Percentiles rank a stretch among this genome's conserved stretches.
phyloP scores from a whole-genome alignment of 768 basidiomycete species.

The Punctularia strigosozonata region DNA sequence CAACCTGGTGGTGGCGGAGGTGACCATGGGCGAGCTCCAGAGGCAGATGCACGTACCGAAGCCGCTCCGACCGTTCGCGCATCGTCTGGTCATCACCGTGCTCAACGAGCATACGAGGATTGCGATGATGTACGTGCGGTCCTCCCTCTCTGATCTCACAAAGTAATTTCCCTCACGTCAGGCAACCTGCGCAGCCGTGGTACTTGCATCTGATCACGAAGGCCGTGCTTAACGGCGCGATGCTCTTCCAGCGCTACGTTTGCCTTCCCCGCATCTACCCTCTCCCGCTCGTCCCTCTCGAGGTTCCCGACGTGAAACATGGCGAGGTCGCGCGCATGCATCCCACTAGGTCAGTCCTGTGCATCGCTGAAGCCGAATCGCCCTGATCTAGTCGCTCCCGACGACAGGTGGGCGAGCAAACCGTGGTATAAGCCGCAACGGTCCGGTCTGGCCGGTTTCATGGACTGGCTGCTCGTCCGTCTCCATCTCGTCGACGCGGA shows the following conservation, averaged over 20 bases:
- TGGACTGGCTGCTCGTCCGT: constrained; percentile 21
- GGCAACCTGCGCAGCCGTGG: constrained; percentile 26
- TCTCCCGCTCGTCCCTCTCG: constrained; percentile 12
- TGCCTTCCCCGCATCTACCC: constrained; percentile 24
- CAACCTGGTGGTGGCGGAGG: constrained; percentile 26
- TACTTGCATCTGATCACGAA: constrained; percentile 19
- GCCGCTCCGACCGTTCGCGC: constrained; percentile 24
- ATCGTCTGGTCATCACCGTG: constrained; percentile 22
- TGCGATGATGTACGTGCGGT: constrained; percentile 33
- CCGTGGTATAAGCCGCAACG: constrained; percentile 37
- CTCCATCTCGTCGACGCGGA: constrained; percentile 11
- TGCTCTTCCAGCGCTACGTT: constrained; percentile 25
- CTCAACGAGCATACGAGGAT: constrained; percentile 32
- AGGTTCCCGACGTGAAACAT: constrained; percentile 11
- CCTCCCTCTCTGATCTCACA: neutral
- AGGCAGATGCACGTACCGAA: constrained; percentile 23
- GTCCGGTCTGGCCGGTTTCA: constrained; percentile 12
- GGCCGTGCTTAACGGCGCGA: constrained; percentile 11
- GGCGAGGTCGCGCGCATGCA: constrained; percentile 20
- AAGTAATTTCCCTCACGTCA: constrained; percentile 7
- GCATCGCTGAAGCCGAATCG: neutral
- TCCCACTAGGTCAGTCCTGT: constrained; percentile 19
- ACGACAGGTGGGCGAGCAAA: constrained; percentile 18
- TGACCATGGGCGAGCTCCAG: constrained; percentile 30
- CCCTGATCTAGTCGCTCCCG: constrained; percentile 5